phyloP scores from a whole-genome alignment of 2,329 filamentous ascomycete species.

The Drechslerella coelobrocha region DNA sequence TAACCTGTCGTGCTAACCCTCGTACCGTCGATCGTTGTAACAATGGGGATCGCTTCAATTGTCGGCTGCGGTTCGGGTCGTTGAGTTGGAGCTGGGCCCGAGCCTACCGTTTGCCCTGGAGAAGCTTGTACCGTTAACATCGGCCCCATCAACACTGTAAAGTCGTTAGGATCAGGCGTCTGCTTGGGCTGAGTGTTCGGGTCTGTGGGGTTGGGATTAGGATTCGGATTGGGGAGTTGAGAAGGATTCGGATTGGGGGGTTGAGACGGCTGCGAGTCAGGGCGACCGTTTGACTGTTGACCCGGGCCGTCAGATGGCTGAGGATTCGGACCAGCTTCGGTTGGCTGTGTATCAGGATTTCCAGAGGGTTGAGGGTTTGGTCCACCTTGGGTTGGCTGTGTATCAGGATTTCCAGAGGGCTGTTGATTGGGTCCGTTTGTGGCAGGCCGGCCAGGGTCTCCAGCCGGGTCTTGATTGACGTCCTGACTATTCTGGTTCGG shows the following conservation, averaged over 20 bases:
- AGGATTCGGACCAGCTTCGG: neutral
- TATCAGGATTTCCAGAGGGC: conserved; percentile 3
- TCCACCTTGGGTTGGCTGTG: neutral
- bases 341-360: neutral
- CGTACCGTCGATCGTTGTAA: conserved; percentile 20
- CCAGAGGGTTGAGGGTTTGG: neutral
- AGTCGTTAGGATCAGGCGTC: conserved; percentile 24
- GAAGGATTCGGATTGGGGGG: neutral
- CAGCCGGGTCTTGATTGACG: neutral
- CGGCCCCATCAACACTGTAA: conserved; percentile 12
- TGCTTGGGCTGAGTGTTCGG: neutral
- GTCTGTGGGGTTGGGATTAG: conserved; percentile 16
- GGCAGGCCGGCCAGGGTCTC: neutral
- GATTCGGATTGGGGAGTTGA: conserved; percentile 15
- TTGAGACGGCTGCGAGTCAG: neutral
- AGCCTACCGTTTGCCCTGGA: conserved; percentile 20
- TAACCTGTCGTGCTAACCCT: conserved; percentile 26
- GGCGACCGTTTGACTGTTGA: neutral
- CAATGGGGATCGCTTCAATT: conserved; percentile 18
- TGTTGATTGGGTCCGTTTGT: neutral
- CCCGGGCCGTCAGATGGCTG: neutral
- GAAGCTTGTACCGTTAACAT: neutral
- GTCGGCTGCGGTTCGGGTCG: conserved; percentile 2
- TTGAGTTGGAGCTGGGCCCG: conserved; percentile 16
- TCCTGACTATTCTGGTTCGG: no score